These are phyloP conservation scores for Herpetomonas samuelpessoai DNA, from an alignment of 208 protist genomes.

Conservation along the genomic window DNA sequence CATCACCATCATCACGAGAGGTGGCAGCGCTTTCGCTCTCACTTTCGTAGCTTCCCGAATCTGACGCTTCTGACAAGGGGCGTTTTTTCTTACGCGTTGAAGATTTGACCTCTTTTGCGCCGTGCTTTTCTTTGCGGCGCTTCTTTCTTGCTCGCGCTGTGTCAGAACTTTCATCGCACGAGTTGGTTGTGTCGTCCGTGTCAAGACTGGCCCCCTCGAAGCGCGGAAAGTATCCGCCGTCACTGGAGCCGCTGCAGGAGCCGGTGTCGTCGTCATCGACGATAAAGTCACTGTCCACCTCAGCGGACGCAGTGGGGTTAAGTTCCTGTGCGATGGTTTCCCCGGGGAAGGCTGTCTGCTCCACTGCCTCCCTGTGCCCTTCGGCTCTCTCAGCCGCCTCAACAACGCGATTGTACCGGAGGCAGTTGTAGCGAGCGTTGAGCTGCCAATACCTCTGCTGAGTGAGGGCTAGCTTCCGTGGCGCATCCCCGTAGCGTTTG, in stretches of 20 bases:
- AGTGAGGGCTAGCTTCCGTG: slow-evolving; percentile 31
- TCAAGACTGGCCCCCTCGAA: background rate
- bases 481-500: slow-evolving; percentile 8
- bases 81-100: background rate
- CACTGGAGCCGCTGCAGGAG: background rate
- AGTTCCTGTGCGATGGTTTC: slow-evolving; percentile 40
- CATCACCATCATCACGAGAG: background rate
- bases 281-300: slow-evolving; percentile 32
- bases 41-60: background rate
- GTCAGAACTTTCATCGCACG: background rate
- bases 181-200: background rate
- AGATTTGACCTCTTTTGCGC: too few species aligned
- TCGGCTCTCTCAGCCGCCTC: slow-evolving; percentile 51
- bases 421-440: slow-evolving; percentile 75
- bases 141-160: too few species aligned
- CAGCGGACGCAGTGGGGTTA: slow-evolving; percentile 21
- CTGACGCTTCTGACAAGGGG: too few species aligned
- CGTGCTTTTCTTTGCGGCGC: too few species aligned
- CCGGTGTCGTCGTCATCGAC: slow-evolving; percentile 26
- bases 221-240: background rate
- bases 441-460: slow-evolving; percentile 77
- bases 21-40: background rate
- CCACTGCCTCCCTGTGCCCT: slow-evolving; percentile 30
- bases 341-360: slow-evolving; percentile 36
- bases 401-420: slow-evolving; percentile 86